Percentiles rank a stretch among this genome's conserved stretches.
Conservation (phyloP, 345 rosid species). For the Durio zibethinus region DNA sequence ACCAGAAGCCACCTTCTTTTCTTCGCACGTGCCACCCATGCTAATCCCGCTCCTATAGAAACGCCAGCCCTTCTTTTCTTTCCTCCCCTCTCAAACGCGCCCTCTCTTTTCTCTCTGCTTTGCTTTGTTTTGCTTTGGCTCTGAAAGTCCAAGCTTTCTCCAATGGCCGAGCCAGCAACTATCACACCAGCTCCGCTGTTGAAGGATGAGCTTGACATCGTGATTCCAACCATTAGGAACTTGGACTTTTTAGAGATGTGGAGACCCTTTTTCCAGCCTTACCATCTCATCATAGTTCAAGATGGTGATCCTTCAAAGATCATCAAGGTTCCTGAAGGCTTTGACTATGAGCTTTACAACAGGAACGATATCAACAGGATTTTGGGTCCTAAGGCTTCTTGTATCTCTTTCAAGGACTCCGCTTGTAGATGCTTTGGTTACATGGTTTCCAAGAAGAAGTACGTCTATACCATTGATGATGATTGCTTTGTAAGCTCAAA, state of each 20-base stretch:
- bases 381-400: constrained; percentile 77
- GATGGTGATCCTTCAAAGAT: constrained; percentile 75
- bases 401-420: constrained; percentile 71
- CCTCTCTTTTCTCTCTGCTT: neutral
- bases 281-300: constrained; percentile 83
- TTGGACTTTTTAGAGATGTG: constrained; percentile 79
- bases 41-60: neutral
- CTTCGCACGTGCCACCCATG: constrained; percentile 29
- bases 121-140: neutral
- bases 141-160: neutral
- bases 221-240: constrained; percentile 77
- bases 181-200: constrained; percentile 43
- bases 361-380: constrained; percentile 74
- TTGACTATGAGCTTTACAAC: constrained; percentile 78
- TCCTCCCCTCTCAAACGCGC: neutral
- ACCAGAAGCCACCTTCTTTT: neutral
- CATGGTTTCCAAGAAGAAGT: constrained; percentile 85
- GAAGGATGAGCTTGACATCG: constrained; percentile 76
- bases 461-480: constrained; percentile 82
- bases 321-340: constrained; percentile 71
- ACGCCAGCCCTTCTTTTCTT: neutral
- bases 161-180: constrained; percentile 33
- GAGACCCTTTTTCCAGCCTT: constrained; percentile 71
- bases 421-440: constrained; percentile 77
- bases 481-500: constrained; percentile 75